phyloP scores from a whole-genome alignment of 2,329 filamentous ascomycete species.

The Arthrinium puccinioides region DNA sequence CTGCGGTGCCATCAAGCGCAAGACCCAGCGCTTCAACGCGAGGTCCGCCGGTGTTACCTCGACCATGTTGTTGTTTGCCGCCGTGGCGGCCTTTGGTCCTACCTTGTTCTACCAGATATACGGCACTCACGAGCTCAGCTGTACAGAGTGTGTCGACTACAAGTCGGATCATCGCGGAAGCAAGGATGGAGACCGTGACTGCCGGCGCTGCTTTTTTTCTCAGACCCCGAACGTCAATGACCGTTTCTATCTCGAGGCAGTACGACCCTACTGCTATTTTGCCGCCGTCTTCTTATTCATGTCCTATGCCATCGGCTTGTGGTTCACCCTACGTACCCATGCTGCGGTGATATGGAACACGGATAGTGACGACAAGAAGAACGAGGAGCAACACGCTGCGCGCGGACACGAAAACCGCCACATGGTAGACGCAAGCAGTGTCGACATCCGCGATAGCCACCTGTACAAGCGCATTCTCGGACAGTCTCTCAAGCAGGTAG shows the following conservation, averaged over 20 bases:
- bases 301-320: conserved; percentile 86
- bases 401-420: conserved; percentile 28
- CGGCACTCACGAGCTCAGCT: conserved; percentile 92
- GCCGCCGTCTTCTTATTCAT: conserved; percentile 80
- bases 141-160: conserved; percentile 53
- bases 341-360: conserved; percentile 95
- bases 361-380: conserved; percentile 71
- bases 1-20: conserved; percentile 94
- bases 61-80: conserved; percentile 94
- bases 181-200: conserved; percentile 56
- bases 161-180: conserved; percentile 27
- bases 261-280: conserved; percentile 89
- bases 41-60: conserved; percentile 93
- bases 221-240: conserved; percentile 80
- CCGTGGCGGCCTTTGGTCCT: conserved; percentile 90
- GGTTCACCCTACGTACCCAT: conserved; percentile 93
- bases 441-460: conserved; percentile 78
- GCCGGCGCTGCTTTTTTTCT: conserved; percentile 88
- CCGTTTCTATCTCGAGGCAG: conserved; percentile 82
- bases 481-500: conserved; percentile 80
- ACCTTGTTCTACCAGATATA: conserved; percentile 99
- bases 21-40: conserved; percentile 97
- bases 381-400: conserved; percentile 37
- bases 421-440: conserved; percentile 39
- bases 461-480: conserved; percentile 91